phyloP scores from a whole-genome alignment of 2,329 filamentous ascomycete species.

The Lecanosticta acicola region DNA sequence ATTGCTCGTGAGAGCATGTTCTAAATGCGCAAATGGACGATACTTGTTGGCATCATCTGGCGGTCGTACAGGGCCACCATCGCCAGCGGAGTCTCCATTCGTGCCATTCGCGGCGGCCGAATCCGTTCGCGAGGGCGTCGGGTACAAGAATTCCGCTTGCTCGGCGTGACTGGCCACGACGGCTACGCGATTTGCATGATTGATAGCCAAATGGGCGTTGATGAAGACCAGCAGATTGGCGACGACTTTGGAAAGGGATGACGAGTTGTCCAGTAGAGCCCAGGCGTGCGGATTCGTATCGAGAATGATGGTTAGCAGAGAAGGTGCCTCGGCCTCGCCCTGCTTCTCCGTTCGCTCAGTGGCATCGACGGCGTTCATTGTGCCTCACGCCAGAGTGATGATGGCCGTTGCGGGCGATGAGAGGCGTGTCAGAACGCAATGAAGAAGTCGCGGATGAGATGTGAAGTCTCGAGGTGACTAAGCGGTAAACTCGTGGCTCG shows the following conservation, averaged over 20 bases:
- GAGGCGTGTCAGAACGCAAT: neutral
- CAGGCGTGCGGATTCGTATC: slow-evolving; percentile 96
- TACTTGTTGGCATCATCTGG: slow-evolving; percentile 73
- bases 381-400: neutral
- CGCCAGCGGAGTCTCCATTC: slow-evolving; percentile 19
- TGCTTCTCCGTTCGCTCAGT: slow-evolving; percentile 38
- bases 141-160: slow-evolving; percentile 85
- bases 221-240: slow-evolving; percentile 91
- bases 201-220: slow-evolving; percentile 92
- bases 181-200: slow-evolving; percentile 87
- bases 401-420: neutral
- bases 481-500: neutral
- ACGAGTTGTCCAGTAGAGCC: slow-evolving; percentile 66
- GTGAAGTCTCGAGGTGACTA: neutral
- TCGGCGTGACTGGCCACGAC: slow-evolving; percentile 85
- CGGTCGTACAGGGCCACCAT: slow-evolving; percentile 24
- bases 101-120: slow-evolving; percentile 18
- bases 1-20: slow-evolving; percentile 70
- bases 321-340: slow-evolving; percentile 52
- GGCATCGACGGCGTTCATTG: slow-evolving; percentile 62
- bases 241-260: slow-evolving; percentile 77
- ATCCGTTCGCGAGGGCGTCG: slow-evolving; percentile 40
- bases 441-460: neutral
- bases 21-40: slow-evolving; percentile 81
- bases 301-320: slow-evolving; percentile 82